These are phyloP conservation scores for Paspalum notatum DNA, from an alignment of 176 grass and related monocot genomes.

Conservation along the genomic window DNA sequence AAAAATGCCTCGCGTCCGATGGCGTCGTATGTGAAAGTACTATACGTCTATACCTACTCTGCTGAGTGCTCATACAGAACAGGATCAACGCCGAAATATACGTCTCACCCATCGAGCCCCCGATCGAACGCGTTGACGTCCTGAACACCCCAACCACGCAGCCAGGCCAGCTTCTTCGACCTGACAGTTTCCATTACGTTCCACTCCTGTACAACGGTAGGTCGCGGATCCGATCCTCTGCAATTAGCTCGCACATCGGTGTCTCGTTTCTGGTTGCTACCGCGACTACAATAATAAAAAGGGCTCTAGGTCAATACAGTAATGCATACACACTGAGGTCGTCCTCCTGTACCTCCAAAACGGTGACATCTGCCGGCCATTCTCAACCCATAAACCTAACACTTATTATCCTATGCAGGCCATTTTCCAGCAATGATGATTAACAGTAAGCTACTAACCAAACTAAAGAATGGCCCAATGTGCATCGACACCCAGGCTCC, in stretches of 20 bases:
- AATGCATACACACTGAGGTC: neutral
- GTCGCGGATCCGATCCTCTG: neutral
- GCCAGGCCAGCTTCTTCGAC: neutral
- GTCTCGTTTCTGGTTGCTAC: conserved; percentile 18
- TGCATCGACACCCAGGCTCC: neutral
- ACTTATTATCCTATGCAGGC: neutral
- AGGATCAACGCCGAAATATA: neutral
- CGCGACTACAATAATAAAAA: neutral
- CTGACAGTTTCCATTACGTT: neutral
- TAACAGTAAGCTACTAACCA: neutral
- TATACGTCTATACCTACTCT: too few relatives aligned
- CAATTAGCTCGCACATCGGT: conserved; percentile 12
- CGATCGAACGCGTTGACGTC: neutral
- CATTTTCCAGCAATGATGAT: neutral
- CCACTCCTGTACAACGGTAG: neutral
- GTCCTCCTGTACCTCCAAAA: neutral
- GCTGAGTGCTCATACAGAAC: neutral
- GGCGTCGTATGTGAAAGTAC: too few relatives aligned
- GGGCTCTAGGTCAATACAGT: too few relatives aligned
- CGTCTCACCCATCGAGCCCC: neutral
- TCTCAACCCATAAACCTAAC: neutral
- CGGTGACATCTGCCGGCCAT: neutral
- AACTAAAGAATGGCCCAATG: neutral
- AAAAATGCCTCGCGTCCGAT: too few relatives aligned
- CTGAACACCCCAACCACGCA: neutral